Evolutionary conservation across 441 rosid genomes (phyloP), one percentile per base, ranked within the genome.

Genomic region (Theobroma grandiflorum): DNA sequence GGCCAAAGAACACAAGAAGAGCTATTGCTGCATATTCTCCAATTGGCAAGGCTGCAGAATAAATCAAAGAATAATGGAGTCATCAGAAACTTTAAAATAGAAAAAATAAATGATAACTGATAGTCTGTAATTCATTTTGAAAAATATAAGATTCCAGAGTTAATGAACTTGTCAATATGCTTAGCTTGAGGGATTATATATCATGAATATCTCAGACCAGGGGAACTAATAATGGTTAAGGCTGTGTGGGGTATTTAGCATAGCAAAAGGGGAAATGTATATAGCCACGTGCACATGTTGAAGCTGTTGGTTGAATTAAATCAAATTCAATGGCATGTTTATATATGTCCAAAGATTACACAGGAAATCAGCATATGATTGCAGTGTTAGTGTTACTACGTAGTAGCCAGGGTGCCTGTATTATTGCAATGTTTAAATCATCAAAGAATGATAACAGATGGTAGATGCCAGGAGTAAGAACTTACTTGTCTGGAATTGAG

Each of bases 21-120:
- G 97, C 86, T 78, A 95, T 89, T 6, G 98, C 99, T 72, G 96
- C 98, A 85, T 96, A 95, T 89, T 93, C 98, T 89, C 99, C 99
- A 57, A 96, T 88, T 16, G 98, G 99, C 81, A 95, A 80, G 69
- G 99, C 99, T 96, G 91, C 81, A 85, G 18, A 73, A 67, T 61
- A 33, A 22, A 80, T 81, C 77, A 76, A 78, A 33, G 52, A 4
- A 85, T 72, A 53, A 83, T 45, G 76, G 38, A 79, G 61, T 64
- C 53, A 79, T 78, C 59, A 86, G 79, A 78, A 79, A 69, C 40
- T 69, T 47, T 6, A n/a, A 6, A 50, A 22, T 69, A 58, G 33
- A 61, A 40, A 35, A 20, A 22, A 26, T 0, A 50, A 62, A 38
- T 59, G 42, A 45, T 3, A 35, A 50, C 6, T 15, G 55, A 45